Evolutionary conservation across 2,329 filamentous ascomycete species (phyloP), one percentile per base, ranked within the genome.

Genomic region (Grosmannia serpens): DNA sequence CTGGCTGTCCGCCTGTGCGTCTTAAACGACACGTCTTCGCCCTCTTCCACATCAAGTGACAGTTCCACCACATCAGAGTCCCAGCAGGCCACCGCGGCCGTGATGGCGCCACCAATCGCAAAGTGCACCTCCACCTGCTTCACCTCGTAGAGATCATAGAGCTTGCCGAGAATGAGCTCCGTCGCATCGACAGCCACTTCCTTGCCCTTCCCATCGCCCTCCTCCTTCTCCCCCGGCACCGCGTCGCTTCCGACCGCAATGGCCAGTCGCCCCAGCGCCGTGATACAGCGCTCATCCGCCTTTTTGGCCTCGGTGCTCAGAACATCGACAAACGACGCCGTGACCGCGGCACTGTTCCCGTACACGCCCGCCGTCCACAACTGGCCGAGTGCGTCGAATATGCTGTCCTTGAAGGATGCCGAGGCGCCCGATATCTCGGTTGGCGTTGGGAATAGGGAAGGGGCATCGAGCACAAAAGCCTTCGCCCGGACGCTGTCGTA

Each of bases 71-170:
- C 86, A 61, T 88, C 85, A 0, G 92, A 95, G 38, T 88, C 81
- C 91, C 92, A 97, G 46, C 91, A 86, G 44, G 81, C 83, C 44
- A 89, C 81, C 8, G 87, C 82, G 53, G 88, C 88, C 53, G 88
- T 87, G 57, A 97, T 80, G 15, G 94, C 90, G 69, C 96, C 91
- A 17, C 94, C 94, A 31, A 95, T 84, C 0, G 90, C 83, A 68
- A 99, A 96, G 62, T 96, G 92, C 1, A 91, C 81, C 69, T 97
- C 92, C 0, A 88, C 83, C 64, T 91, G 87, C 64, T 89, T 89
- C 50, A 94, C 83, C 67, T 96, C 91, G 65, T 95, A 87, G 3
- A 97, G 76, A 11, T 79, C 79, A 68, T 91, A 88, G 0, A 97
- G 74, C 31, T 82, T 83, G 13, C 83, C 77, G 15, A 90, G 72